These are phyloP conservation scores for Diplodia mutila DNA, from an alignment of 2,329 filamentous ascomycete genomes.

Conservation along the genomic window DNA sequence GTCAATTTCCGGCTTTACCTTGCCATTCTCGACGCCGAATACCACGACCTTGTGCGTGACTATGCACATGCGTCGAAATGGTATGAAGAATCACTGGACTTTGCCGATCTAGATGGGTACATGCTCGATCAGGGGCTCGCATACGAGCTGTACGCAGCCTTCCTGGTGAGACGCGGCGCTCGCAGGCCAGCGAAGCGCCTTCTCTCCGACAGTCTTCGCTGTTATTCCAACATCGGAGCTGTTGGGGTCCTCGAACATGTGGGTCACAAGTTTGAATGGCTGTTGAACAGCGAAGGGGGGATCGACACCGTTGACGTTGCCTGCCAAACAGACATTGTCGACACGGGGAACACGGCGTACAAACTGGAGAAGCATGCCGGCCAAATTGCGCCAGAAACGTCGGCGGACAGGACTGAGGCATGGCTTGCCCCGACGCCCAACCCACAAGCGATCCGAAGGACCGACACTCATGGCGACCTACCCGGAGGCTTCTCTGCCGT, in stretches of 20 bases:
- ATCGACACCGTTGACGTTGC: conserved; percentile 64
- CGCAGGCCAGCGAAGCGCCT: conserved; percentile 70
- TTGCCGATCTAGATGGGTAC: conserved; percentile 69
- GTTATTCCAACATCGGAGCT: conserved; percentile 72
- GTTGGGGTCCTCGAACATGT: conserved; percentile 70
- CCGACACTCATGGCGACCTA: conserved; percentile 54
- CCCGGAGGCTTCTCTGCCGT: conserved; percentile 67
- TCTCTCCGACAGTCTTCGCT: conserved; percentile 67
- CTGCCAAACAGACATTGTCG: conserved; percentile 72
- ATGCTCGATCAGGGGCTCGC: conserved; percentile 72
- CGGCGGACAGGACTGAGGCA: conserved; percentile 53
- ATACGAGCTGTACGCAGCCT: conserved; percentile 74
- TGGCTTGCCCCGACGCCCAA: conserved; percentile 52
- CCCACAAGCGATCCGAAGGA: conserved; percentile 46
- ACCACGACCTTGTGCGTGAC: conserved; percentile 64
- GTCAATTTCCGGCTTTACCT: conserved; percentile 75
- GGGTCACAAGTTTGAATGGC: conserved; percentile 67
- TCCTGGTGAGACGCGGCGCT: conserved; percentile 67
- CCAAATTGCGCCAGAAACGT: conserved; percentile 42
- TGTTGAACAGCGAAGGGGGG: conserved; percentile 67
- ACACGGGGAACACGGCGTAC: conserved; percentile 46
- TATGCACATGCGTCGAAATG: conserved; percentile 59
- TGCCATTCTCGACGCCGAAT: conserved; percentile 68
- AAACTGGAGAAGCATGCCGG: conserved; percentile 51
- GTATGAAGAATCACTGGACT: conserved; percentile 74